A percentile compares a stretch with the other conserved stretches of the same genome.
These are phyloP conservation scores for Sphagnurus paluster DNA, from an alignment of 1,284 basidiomycete genomes.

Conservation along the genomic window DNA sequence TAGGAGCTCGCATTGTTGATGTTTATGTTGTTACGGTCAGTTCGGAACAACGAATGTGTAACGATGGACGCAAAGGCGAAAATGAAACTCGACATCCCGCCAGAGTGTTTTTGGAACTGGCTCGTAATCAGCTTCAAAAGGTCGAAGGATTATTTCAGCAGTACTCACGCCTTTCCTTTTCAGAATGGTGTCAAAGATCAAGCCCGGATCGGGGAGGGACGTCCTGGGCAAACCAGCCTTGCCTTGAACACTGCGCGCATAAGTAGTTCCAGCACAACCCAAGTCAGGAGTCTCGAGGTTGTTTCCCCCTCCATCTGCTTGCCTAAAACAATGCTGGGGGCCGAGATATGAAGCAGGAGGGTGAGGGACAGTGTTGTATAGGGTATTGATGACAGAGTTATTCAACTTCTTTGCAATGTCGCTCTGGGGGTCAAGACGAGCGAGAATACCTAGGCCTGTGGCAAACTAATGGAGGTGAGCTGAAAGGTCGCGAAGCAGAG, in stretches of 20 bases:
- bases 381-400: constrained; percentile 25
- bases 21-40: constrained; percentile 34
- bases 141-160: background rate
- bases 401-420: constrained; percentile 26
- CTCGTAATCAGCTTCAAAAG: background rate
- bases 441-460: constrained; percentile 30
- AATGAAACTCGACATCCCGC: constrained; percentile 48
- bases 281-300: constrained; percentile 39
- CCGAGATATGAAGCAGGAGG: constrained; percentile 45
- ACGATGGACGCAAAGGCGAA: constrained; percentile 50
- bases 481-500: background rate
- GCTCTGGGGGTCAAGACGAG: constrained; percentile 26
- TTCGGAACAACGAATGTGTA: constrained; percentile 47
- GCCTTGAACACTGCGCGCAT: constrained; percentile 47
- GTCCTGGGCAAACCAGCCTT: constrained; percentile 30
- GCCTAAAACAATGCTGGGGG: constrained; percentile 34
- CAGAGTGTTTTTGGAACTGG: constrained; percentile 37
- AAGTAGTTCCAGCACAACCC: constrained; percentile 44
- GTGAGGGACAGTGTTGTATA: constrained; percentile 52
- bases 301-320: constrained; percentile 45
- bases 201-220: constrained; percentile 46
- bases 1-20: constrained; percentile 61
- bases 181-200: constrained; percentile 50
- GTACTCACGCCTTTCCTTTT: constrained; percentile 32
- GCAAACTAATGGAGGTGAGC: constrained; percentile 25